A percentile compares a stretch with the other conserved stretches of the same genome.
Conservation (phyloP, 306 rosid species). For the Fragaria vesca region DNA sequence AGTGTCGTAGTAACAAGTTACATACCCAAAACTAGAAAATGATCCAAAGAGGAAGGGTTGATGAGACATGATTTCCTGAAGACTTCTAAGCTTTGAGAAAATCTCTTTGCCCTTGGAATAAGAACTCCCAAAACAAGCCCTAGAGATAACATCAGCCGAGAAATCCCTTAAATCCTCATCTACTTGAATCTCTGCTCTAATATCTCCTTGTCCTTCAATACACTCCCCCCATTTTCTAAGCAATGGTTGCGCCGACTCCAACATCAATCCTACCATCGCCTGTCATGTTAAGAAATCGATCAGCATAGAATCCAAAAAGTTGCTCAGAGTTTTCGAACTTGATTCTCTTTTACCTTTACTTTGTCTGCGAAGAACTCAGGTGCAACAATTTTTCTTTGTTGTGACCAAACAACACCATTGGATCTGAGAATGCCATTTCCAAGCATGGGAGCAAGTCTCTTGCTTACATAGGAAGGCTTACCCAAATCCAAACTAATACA, state of each 20-base stretch:
- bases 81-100: slow-evolving; percentile 72
- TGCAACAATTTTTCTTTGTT: slow-evolving; percentile 84
- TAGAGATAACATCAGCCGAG: slow-evolving; percentile 88
- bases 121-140: slow-evolving; percentile 90
- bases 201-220: slow-evolving; percentile 42
- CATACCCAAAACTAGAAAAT: slow-evolving; percentile 46
- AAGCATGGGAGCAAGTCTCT: slow-evolving; percentile 72
- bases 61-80: slow-evolving; percentile 53
- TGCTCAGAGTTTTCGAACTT: not conserved
- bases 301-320: not conserved
- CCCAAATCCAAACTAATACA: slow-evolving; percentile 60
- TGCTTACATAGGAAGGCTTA: slow-evolving; percentile 70
- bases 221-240: slow-evolving; percentile 57
- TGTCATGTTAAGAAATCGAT: slow-evolving; percentile 25
- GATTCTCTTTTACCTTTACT: slow-evolving; percentile 54
- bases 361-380: slow-evolving; percentile 89
- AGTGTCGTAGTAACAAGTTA: not conserved
- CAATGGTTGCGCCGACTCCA: slow-evolving; percentile 56
- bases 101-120: slow-evolving; percentile 65
- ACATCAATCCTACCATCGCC: slow-evolving; percentile 83
- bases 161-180: slow-evolving; percentile 60
- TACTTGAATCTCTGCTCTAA: slow-evolving; percentile 56
- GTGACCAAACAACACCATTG: slow-evolving; percentile 71
- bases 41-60: slow-evolving; percentile 62
- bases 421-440: slow-evolving; percentile 84